Conservation (phyloP, 192 early-diverging fungal genomes). For the Haplosporangium gracile region DNA sequence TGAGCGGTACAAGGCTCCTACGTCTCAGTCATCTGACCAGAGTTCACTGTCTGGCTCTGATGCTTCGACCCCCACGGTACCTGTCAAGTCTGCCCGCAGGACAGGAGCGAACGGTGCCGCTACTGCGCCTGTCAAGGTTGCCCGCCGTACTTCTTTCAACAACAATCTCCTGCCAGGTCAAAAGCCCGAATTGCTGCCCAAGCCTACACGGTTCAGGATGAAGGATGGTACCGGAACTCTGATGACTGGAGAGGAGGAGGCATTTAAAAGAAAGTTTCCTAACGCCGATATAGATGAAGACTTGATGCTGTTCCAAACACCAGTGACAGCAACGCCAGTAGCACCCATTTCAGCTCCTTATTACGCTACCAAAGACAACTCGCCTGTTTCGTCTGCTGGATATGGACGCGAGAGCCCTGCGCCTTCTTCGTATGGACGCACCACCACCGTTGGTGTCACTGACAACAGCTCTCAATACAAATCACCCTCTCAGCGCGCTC, state of each 20-base stretch:
- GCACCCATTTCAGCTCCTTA: not conserved
- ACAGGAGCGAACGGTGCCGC: not conserved
- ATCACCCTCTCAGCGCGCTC: conserved; percentile 36
- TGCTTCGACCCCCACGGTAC: conserved; percentile 4
- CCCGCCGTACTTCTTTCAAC: conserved; percentile 26
- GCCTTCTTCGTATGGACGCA: not conserved
- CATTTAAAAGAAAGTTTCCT: conserved; percentile 42
- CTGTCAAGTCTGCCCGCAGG: conserved; percentile 37
- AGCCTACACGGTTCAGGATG: conserved; percentile 55
- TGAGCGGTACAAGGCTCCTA: not conserved
- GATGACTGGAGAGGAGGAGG: conserved; percentile 40
- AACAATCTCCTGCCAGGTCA: conserved; percentile 25
- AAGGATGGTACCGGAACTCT: conserved; percentile 42
- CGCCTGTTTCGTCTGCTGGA: not conserved
- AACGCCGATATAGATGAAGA: conserved; percentile 44
- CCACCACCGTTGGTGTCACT: not conserved
- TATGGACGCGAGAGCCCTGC: conserved; percentile 1
- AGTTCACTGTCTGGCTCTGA: not conserved
- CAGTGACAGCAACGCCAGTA: not conserved
- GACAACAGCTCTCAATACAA: conserved; percentile 9
- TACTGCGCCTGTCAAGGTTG: conserved; percentile 4
- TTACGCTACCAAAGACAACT: not conserved
- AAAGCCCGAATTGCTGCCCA: conserved; percentile 53
- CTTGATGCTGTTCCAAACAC: conserved; percentile 10
- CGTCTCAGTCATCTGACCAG: not conserved